Conservation (phyloP, 1,284 basidiomycete species). For the Ceratobasidium sp. region DNA sequence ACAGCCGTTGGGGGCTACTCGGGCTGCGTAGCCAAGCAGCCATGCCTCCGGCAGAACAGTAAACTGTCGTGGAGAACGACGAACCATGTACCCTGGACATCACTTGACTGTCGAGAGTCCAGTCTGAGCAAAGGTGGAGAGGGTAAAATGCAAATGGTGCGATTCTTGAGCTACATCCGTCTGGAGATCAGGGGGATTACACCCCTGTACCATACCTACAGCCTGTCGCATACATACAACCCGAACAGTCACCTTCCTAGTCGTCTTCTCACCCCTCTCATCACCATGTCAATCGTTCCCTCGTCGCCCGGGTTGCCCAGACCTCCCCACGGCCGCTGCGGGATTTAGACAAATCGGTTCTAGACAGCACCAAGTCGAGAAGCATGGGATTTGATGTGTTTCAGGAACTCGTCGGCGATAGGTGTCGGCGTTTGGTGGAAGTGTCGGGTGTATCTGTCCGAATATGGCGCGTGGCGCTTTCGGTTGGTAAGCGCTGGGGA, state of each 20-base stretch:
- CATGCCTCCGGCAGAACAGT: background rate
- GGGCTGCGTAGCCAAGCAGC: background rate
- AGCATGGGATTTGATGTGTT: slow-evolving; percentile 5
- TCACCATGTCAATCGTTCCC: slow-evolving; percentile 23
- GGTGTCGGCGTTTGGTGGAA: slow-evolving; percentile 13
- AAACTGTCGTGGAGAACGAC: background rate
- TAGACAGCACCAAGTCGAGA: slow-evolving; percentile 24
- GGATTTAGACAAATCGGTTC: background rate
- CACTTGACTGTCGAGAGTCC: background rate
- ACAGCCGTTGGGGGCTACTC: background rate
- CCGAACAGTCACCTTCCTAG: background rate
- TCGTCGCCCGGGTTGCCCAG: background rate
- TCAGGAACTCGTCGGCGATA: slow-evolving; percentile 8
- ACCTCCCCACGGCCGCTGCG: background rate
- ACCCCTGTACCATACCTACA: background rate
- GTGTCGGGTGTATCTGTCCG: slow-evolving; percentile 17
- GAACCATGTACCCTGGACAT: background rate
- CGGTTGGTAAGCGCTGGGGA: slow-evolving; percentile 9
- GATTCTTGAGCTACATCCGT: background rate
- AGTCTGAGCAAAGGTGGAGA: background rate
- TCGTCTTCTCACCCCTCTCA: background rate
- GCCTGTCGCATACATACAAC: background rate
- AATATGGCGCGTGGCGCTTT: slow-evolving; percentile 13
- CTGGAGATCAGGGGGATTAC: background rate
- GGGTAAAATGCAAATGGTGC: background rate